Percentiles rank a stretch among this genome's conserved stretches.
Conservation (phyloP, 345 rosid genomes). For the Eucalyptus sp. region DNA sequence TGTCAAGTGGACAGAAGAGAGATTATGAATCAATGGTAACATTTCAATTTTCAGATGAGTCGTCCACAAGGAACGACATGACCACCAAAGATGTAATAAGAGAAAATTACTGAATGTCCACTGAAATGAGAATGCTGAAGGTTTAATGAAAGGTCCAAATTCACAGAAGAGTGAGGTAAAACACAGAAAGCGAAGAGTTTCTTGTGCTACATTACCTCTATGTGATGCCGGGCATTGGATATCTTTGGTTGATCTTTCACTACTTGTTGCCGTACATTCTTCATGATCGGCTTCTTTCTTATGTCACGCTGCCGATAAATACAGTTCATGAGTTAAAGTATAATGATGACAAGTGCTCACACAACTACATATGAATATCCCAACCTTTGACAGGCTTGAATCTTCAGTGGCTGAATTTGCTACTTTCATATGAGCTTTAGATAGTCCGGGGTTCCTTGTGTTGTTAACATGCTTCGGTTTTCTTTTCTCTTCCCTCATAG, state of each 20-base stretch:
- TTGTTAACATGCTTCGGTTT: not conserved
- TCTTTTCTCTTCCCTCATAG: slow-evolving; percentile 17
- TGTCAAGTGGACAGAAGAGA: not conserved
- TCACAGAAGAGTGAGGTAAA: not conserved
- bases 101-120: not conserved
- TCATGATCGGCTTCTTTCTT: not conserved
- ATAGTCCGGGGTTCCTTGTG: not conserved
- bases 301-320: not conserved
- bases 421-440: not conserved
- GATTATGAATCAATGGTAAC: not conserved
- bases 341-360: not conserved
- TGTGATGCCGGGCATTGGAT: not conserved
- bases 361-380: not conserved
- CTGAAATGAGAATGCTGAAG: not conserved
- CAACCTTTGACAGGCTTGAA: not conserved
- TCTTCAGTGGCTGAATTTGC: not conserved
- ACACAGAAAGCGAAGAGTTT: not conserved
- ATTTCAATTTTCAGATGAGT: not conserved
- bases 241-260: not conserved
- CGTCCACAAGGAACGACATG: not conserved
- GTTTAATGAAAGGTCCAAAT: not conserved
- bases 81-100: not conserved
- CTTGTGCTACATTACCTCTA: slow-evolving; percentile 6
- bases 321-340: not conserved
- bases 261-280: not conserved